phyloP scores from a whole-genome alignment of 2,329 filamentous ascomycete genomes.

The Cryphonectria japonica region DNA sequence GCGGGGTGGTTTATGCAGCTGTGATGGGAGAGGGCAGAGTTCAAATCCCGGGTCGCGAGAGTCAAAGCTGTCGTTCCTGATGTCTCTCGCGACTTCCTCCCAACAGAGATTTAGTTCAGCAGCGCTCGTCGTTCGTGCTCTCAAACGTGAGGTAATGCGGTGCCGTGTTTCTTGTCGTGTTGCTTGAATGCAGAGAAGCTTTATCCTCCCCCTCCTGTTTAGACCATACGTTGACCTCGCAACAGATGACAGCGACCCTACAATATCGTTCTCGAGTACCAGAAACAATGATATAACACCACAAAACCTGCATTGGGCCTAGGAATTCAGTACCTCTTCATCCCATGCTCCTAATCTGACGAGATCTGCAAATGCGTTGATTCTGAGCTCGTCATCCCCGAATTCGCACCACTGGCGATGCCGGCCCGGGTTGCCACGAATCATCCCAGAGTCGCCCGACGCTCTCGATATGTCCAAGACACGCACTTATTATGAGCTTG shows the following conservation, averaged over 20 bases:
- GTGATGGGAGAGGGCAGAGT: background rate
- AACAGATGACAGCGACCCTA: background rate
- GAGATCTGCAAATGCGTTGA: background rate
- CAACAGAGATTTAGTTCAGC: background rate
- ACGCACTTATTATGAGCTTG: background rate
- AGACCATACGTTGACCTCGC: background rate
- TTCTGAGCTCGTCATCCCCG: background rate
- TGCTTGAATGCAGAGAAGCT: background rate
- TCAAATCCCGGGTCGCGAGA: background rate
- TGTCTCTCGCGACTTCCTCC: background rate
- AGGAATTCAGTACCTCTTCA: background rate
- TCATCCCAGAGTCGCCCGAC: background rate
- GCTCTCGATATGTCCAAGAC: background rate
- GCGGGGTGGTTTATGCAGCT: background rate
- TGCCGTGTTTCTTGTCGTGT: background rate
- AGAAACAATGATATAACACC: background rate
- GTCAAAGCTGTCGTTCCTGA: background rate
- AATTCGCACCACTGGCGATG: background rate
- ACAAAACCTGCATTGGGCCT: background rate
- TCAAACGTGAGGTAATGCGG: background rate
- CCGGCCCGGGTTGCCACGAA: background rate
- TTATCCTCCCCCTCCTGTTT: background rate
- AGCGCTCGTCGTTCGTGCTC: background rate
- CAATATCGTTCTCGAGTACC: background rate
- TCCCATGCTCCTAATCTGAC: too few relatives aligned